A percentile compares a stretch with the other conserved stretches of the same genome.
Conservation (phyloP, 202 grass and related monocot genomes). For the Brachypodium distachyon region DNA sequence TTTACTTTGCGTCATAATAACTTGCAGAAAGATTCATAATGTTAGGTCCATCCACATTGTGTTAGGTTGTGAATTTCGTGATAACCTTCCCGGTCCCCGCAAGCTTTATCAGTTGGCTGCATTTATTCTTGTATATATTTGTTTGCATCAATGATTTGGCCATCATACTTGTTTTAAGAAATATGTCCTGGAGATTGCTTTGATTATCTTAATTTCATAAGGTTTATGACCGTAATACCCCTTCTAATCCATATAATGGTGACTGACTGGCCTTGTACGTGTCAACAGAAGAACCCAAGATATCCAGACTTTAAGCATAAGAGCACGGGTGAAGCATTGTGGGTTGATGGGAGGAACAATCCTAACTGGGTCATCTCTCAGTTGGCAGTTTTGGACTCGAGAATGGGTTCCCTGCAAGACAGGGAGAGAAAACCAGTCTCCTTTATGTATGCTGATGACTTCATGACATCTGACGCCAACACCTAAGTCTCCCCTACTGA, state of each 20-base stretch:
- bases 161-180: not conserved
- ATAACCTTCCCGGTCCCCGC: not conserved
- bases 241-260: not conserved
- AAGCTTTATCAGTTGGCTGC: not conserved
- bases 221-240: not conserved
- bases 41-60: not conserved
- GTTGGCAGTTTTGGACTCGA: constrained; percentile 71
- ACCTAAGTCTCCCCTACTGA: not conserved
- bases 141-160: not conserved
- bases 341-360: constrained; percentile 74
- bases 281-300: constrained; percentile 55
- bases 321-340: constrained; percentile 75
- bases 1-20: not conserved
- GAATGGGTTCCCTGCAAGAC: constrained; percentile 58
- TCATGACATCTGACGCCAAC: constrained; percentile 18
- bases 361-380: constrained; percentile 84
- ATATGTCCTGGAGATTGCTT: not conserved
- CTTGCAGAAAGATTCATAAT: not conserved
- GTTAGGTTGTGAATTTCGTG: not conserved
- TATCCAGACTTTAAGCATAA: constrained; percentile 74
- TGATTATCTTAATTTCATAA: not conserved
- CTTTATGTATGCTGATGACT: constrained; percentile 53
- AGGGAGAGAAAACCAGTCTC: constrained; percentile 40
- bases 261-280: not conserved
- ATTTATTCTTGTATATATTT: not conserved